Percentiles rank a stretch among this genome's conserved stretches.
phyloP scores from a whole-genome alignment of 306 rosid genomes.

The Vicia faba region DNA sequence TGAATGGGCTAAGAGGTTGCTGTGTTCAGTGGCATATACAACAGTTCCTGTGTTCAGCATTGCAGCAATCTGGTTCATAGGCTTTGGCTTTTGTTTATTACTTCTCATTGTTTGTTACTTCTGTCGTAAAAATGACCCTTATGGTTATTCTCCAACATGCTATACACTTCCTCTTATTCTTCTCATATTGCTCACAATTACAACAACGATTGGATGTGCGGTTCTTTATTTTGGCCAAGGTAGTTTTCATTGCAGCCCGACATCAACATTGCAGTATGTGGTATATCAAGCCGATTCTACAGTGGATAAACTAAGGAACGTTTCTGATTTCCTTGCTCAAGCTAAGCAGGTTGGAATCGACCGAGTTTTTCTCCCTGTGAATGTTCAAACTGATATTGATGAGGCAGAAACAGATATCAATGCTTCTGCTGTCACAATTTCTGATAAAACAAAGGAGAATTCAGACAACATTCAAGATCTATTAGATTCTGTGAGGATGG shows the following conservation, averaged over 20 bases:
- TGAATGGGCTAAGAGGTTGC: no score
- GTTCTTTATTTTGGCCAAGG: conserved; percentile 80
- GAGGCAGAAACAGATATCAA: conserved; percentile 52
- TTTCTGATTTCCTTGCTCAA: conserved; percentile 69
- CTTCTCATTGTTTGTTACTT: conserved; percentile 48
- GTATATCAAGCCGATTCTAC: conserved; percentile 60
- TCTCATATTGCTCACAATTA: conserved; percentile 45
- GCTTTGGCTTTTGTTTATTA: conserved; percentile 52
- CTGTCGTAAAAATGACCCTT: conserved; percentile 44
- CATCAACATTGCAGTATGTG: conserved; percentile 57
- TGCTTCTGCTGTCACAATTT: conserved; percentile 56
- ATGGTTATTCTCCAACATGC: conserved; percentile 49
- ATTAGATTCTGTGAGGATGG: conserved; percentile 64
- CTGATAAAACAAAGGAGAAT: conserved; percentile 54
- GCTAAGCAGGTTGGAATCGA: conserved; percentile 74
- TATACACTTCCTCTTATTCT: conserved; percentile 49
- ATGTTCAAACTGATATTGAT: conserved; percentile 68
- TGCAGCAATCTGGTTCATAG: conserved; percentile 66
- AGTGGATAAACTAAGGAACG: conserved; percentile 62
- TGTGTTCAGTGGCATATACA: conserved; percentile 63
- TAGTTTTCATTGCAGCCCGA: conserved; percentile 62
- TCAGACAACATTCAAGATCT: conserved; percentile 54
- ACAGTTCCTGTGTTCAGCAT: conserved; percentile 61
- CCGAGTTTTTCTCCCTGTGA: conserved; percentile 69
- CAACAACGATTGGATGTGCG: conserved; percentile 61